phyloP scores from a whole-genome alignment of 768 basidiomycete genomes.

The Astraeus odoratus region DNA sequence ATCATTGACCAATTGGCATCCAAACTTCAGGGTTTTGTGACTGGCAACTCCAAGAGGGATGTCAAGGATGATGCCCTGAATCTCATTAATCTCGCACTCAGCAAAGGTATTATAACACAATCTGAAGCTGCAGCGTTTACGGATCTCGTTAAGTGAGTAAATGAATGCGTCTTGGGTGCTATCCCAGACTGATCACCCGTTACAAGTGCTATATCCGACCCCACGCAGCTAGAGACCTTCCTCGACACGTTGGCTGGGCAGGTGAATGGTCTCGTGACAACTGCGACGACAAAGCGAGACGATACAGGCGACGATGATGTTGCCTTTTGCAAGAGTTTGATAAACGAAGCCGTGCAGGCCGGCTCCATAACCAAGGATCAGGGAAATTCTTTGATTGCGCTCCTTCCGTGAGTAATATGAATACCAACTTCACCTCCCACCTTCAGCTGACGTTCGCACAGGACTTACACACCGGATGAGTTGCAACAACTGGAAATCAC shows the following conservation, averaged over 20 bases:
- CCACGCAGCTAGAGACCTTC: background rate
- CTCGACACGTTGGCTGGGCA: background rate
- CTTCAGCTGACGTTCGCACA: background rate
- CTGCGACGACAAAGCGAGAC: background rate
- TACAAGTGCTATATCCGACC: background rate
- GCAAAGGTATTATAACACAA: slow-evolving; percentile 50
- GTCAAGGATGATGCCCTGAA: slow-evolving; percentile 31
- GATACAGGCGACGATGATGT: background rate
- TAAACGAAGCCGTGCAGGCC: slow-evolving; percentile 1
- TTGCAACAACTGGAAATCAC: slow-evolving; percentile 1
- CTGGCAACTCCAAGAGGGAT: background rate
- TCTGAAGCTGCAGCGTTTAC: background rate
- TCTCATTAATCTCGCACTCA: slow-evolving; percentile 57
- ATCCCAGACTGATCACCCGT: background rate
- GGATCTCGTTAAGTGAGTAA: slow-evolving; percentile 1
- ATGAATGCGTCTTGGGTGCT: background rate
- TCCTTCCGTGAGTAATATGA: background rate
- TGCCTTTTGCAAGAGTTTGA: background rate
- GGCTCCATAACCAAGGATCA: slow-evolving; percentile 1
- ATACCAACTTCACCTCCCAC: background rate
- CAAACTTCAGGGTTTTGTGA: background rate
- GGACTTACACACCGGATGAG: background rate
- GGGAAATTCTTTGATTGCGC: background rate
- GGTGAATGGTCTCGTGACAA: background rate
- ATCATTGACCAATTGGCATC: background rate